Conservation (phyloP, 768 basidiomycete genomes). For the Butyriboletus loyo region DNA sequence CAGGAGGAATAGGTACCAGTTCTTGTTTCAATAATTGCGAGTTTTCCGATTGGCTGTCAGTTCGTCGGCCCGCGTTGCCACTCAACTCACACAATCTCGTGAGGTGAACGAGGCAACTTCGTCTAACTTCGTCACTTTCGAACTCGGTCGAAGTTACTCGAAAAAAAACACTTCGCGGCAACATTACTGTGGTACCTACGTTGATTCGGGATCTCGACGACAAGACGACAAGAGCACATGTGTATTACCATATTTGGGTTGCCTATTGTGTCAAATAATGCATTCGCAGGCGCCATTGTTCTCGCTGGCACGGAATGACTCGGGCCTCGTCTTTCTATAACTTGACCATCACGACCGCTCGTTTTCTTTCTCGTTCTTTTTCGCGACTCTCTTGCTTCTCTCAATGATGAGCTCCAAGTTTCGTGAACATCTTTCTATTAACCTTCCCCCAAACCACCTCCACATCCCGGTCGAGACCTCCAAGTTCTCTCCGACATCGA, state of each 20-base stretch:
- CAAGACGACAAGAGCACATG: not conserved
- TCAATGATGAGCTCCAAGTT: conserved; percentile 29
- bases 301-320: not conserved
- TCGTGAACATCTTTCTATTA: conserved; percentile 30
- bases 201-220: not conserved
- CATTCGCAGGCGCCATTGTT: conserved; percentile 20
- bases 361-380: conserved; percentile 3
- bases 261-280: conserved; percentile 10
- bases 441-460: conserved; percentile 5
- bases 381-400: not conserved
- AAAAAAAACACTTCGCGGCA: no score
- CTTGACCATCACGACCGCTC: conserved; percentile 10
- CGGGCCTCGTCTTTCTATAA: not conserved
- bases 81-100: no score
- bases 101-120: no score
- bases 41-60: no score
- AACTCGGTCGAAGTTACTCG: no score
- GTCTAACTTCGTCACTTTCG: no score
- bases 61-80: no score
- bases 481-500: conserved; percentile 45
- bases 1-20: not conserved
- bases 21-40: no score
- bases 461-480: conserved; percentile 31
- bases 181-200: no score
- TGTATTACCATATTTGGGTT: conserved; percentile 17